Base-by-base conservation (phyloP, 2,329 filamentous ascomycete species). In the Phialemoniopsis sp. region DNA sequence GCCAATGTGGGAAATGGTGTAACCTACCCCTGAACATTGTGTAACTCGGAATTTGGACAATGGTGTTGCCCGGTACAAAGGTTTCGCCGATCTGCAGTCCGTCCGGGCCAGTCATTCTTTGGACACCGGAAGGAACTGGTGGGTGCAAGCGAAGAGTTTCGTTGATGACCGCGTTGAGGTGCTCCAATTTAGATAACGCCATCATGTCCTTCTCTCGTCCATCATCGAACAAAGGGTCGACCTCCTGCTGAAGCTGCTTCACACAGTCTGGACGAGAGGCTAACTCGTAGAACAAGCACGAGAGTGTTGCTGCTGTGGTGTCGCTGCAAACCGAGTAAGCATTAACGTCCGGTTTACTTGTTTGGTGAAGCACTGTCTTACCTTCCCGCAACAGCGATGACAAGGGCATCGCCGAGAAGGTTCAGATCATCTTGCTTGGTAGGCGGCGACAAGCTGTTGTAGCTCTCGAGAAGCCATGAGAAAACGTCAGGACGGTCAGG, bases 151-250 rank as follows among this genome's bases (percentile, higher is more conserved):
- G 44, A 14, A 48, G 39, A 3, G 38, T 16, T 43, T 72, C 68
- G 34, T 70, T 56, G 34, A 71, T 61, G 29, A 54, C 50, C 4
- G 59, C 65, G 34, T 61, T 53, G 10, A 67, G 53, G 32, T 57
- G 21, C 21, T 26, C 21, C 21, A 26, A 10, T 26, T 26, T 6
- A 6, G 21, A 6, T 29, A 41, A 8, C 8, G 8, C 6, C 14
- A 10, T 26, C 13, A 42, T 26, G 21, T 14, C 46, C 19, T 26
- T 26, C 10, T 26, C 21, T 10, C 10, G 21, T 10, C 21, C 21
- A 6, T 26, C 21, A 6, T 49, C 51, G 4, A 47, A 45, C 5
- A 59, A 46, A 2, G 29, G 21, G 21, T 59, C 56, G 7, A 68
- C 52, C 41, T 26, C 64, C 0, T 43, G 30, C 8, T 51, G 50